Base-by-base conservation (phyloP, 768 basidiomycete species). In the Panus rudis region DNA sequence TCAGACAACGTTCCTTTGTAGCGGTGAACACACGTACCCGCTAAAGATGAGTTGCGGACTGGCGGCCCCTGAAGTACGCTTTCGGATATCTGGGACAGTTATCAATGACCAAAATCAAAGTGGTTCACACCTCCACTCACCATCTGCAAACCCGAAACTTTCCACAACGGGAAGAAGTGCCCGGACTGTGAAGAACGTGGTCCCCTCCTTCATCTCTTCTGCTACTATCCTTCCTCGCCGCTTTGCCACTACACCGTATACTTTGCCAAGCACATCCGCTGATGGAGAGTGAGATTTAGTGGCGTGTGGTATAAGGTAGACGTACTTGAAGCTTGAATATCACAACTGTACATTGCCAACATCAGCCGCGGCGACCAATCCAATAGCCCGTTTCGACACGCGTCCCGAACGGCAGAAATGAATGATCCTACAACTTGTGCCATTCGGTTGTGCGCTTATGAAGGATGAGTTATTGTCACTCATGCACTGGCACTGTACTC, bases 141-240 rank as follows among this genome's bases (percentile, higher is more conserved):
- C 94, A 63, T 92, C 92, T 20, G 92, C 89, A 61, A 99, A 97
- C 1, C 94, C 93, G 59, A 98, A 99, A 63, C 88, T 91, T 64
- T 98, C 96, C 10, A 96, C 89, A 6, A 98, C 93, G 2, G 96
- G 96, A 16, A 99, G 64, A 48, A 96, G 67, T 1, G 96, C 89
- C 6, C 83, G 78, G 17, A 99, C 82, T 8, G 83, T 92, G 66
- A 99, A 96, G 66, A 96, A 93, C 1, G 85, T 75, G 0, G 92
- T 96, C 0, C 96, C 92, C 60, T 98, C 93, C 60, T 92, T 97
- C 92, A 98, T 94, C 61, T 98, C 96, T 58, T 98, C 96, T 12
- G 92, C 86, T 3, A 97, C 77, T 47, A 99, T 94, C 37, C 86
- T 73, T 2, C 96, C 96, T 39, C 91, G 79, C 50, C 94, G 79